phyloP scores from a whole-genome alignment of 2,329 filamentous ascomycete genomes.

The Epichloe sylvatica region DNA sequence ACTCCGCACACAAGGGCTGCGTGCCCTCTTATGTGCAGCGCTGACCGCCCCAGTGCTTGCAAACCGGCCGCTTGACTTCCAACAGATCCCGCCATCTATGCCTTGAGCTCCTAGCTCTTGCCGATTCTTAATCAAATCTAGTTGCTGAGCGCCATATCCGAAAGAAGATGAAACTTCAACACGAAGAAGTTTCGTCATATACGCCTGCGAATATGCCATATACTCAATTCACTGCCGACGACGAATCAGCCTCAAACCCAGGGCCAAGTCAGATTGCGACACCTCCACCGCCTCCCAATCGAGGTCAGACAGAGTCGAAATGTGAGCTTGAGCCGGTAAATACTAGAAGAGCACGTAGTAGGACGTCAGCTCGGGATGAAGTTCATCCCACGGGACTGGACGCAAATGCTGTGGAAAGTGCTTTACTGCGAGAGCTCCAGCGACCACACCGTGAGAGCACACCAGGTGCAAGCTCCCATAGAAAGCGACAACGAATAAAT shows the following conservation, averaged over 20 bases:
- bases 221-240: not conserved
- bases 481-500: conserved; percentile 46
- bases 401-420: conserved; percentile 34
- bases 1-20: conserved; percentile 2
- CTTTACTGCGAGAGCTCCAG: conserved; percentile 37
- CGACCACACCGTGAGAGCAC: conserved; percentile 38
- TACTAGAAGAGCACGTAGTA: conserved; percentile 21
- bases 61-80: not conserved
- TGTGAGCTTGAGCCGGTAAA: conserved; percentile 22
- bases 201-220: conserved; percentile 16
- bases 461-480: conserved; percentile 38
- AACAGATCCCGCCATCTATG: conserved; percentile 11
- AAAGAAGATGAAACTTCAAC: not conserved
- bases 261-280: conserved; percentile 26
- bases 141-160: not conserved
- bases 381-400: conserved; percentile 29
- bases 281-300: conserved; percentile 31
- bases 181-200: conserved; percentile 13
- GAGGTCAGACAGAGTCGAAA: conserved; percentile 28
- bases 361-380: conserved; percentile 22
- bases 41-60: not conserved
- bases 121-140: not conserved
- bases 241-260: not conserved
- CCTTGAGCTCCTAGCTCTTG: conserved; percentile 6
- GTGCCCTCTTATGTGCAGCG: conserved; percentile 5